These are phyloP conservation scores for Helotiales sp. DNA, from an alignment of 2,329 filamentous ascomycete species.

Conservation along the genomic window DNA sequence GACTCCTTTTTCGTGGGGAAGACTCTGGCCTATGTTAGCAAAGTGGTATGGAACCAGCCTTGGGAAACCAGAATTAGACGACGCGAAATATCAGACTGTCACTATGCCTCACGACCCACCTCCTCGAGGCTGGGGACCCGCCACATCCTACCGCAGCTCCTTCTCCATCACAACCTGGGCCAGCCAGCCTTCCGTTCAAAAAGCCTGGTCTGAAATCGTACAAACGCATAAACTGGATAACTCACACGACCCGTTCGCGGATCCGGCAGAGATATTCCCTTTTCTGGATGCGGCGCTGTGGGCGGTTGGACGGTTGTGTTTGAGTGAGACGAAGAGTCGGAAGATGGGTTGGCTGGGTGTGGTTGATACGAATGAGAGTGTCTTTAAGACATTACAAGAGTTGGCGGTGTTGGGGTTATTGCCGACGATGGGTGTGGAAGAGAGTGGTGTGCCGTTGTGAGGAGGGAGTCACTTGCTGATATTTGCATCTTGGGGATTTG, in stretches of 20 bases:
- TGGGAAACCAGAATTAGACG: neutral
- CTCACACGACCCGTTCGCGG: neutral
- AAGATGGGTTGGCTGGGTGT: neutral
- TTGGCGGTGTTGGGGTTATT: neutral
- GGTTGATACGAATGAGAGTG: neutral
- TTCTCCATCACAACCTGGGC: neutral
- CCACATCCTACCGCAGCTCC: neutral
- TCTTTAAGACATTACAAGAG: neutral
- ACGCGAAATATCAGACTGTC: neutral
- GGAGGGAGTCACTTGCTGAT: neutral
- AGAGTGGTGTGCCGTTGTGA: neutral
- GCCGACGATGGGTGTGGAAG: neutral
- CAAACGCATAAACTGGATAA: neutral
- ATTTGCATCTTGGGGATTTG: neutral
- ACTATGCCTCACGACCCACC: neutral
- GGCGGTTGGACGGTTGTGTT: neutral
- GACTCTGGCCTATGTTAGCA: constrained; percentile 2
- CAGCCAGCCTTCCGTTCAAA: neutral
- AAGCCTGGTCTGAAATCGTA: neutral
- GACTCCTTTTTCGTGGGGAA: neutral
- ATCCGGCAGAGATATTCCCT: neutral
- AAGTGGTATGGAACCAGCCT: neutral
- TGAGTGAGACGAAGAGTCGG: neutral
- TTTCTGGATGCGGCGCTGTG: neutral
- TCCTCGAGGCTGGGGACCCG: neutral